A percentile compares a stretch with the other conserved stretches of the same genome.
Conservation (phyloP, 208 protist genomes). For the Trypanosoma platydactyli region DNA sequence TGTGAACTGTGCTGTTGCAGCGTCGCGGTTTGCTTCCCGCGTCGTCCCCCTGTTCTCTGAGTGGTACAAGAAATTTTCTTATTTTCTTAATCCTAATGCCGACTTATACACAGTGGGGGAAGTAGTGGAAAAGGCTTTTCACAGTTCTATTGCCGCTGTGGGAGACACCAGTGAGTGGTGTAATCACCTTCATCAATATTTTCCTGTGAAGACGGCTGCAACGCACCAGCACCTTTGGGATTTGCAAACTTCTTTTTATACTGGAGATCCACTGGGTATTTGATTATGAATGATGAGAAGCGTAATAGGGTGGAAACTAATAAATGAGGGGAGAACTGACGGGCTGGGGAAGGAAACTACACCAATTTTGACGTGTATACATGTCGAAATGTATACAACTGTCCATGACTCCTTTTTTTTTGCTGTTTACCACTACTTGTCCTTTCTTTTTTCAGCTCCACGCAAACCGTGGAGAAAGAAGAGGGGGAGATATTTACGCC, state of each 20-base stretch:
- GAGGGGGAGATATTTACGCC: no score
- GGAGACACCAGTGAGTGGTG: neutral
- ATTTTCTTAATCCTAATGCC: constrained; percentile 32
- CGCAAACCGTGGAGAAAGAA: no score
- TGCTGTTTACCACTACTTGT: no score
- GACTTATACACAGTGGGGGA: constrained; percentile 6
- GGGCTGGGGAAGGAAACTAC: no score
- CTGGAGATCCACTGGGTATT: constrained; percentile 27
- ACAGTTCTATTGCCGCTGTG: constrained; percentile 15
- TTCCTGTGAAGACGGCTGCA: neutral
- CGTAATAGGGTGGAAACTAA: neutral
- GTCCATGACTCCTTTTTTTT: no score
- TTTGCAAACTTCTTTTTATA: constrained; percentile 49
- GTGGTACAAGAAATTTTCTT: constrained; percentile 33
- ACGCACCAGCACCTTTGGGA: constrained; percentile 57
- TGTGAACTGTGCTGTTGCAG: constrained; percentile 67
- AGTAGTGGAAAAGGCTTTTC: constrained; percentile 24
- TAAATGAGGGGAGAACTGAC: neutral
- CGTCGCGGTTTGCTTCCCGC: constrained; percentile 41
- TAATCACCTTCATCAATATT: constrained; percentile 6
- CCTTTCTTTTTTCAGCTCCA: no score
- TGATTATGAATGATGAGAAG: neutral
- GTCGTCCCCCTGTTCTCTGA: constrained; percentile 57
- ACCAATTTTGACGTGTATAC: no score
- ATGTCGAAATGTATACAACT: no score